A percentile compares a stretch with the other conserved stretches of the same genome.
phyloP scores from a whole-genome alignment of 192 early-diverging fungal species.

The Borealophlyctis nickersoniae region DNA sequence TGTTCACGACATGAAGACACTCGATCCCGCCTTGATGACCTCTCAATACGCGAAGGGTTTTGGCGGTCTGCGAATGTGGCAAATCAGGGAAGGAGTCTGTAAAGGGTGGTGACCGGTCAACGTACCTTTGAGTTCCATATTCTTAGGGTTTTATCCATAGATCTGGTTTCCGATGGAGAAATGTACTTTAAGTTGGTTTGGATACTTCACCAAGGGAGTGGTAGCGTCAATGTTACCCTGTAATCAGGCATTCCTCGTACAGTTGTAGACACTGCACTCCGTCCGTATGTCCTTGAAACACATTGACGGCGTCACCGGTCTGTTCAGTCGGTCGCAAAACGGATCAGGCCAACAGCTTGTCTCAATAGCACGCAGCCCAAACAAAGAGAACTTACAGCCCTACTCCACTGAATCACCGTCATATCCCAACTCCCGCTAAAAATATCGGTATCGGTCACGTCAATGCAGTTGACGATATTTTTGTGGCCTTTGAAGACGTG shows the following conservation, averaged over 20 bases:
- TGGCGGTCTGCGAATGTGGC: conserved; percentile 19
- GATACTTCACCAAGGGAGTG: no score
- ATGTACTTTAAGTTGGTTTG: not conserved
- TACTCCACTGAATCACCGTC: conserved; percentile 53
- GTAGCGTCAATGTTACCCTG: conserved; percentile 6
- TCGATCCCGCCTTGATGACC: conserved; percentile 51
- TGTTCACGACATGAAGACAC: conserved; percentile 36
- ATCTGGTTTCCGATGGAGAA: conserved; percentile 22
- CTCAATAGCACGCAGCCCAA: not conserved
- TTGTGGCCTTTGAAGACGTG: conserved; percentile 56
- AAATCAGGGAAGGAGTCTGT: no score
- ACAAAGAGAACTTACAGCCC: conserved; percentile 37
- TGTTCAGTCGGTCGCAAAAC: conserved; percentile 13
- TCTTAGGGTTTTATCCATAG: conserved; percentile 54
- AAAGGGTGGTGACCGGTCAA: no score
- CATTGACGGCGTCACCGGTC: conserved; percentile 48
- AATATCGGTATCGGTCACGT: conserved; percentile 50
- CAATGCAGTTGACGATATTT: conserved; percentile 53
- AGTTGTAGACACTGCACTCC: conserved; percentile 53
- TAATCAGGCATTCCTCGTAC: conserved; percentile 28
- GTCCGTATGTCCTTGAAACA: conserved; percentile 47
- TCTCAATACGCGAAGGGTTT: conserved; percentile 31
- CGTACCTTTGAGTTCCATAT: conserved; percentile 42
- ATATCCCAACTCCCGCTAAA: conserved; percentile 55
- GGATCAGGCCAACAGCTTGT: not conserved